These are phyloP conservation scores for Kwoniella mangroviensis DNA, from an alignment of 768 basidiomycete species.

Conservation along the genomic window DNA sequence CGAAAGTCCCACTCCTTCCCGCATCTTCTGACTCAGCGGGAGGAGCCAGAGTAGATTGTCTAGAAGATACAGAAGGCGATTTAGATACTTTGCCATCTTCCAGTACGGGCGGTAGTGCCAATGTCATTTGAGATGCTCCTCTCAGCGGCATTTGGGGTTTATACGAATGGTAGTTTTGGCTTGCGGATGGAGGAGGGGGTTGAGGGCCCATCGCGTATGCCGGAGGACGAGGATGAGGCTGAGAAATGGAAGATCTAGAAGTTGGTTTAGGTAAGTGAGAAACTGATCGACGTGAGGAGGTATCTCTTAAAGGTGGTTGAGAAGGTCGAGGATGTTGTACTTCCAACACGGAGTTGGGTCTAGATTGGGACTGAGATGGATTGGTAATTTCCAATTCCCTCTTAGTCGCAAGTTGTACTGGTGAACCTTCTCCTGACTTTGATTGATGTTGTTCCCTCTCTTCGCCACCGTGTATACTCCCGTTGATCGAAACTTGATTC, in stretches of 20 bases:
- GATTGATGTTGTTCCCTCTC: neutral
- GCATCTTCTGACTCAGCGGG: neutral
- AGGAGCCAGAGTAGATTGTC: neutral
- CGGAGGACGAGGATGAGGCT: neutral
- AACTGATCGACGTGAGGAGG: neutral
- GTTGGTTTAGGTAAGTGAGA: neutral
- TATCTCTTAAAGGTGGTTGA: neutral
- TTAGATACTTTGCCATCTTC: neutral
- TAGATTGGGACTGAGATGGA: neutral
- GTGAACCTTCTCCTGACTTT: neutral
- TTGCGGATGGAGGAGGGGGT: neutral
- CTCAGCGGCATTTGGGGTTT: conserved; percentile 1
- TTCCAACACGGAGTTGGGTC: too few relatives aligned
- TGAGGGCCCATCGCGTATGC: neutral
- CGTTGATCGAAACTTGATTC: conserved; percentile 1
- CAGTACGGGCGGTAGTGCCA: neutral
- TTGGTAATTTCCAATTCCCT: neutral
- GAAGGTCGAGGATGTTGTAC: too few relatives aligned
- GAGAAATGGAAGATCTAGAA: neutral
- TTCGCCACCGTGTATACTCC: neutral
- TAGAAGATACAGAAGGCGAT: neutral
- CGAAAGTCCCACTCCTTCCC: conserved; percentile 9
- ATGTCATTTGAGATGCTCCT: neutral
- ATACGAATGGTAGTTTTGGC: neutral
- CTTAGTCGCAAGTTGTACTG: neutral